These are phyloP conservation scores for Calonectria hawksworthii DNA, from an alignment of 2,329 filamentous ascomycete genomes.

Conservation along the genomic window DNA sequence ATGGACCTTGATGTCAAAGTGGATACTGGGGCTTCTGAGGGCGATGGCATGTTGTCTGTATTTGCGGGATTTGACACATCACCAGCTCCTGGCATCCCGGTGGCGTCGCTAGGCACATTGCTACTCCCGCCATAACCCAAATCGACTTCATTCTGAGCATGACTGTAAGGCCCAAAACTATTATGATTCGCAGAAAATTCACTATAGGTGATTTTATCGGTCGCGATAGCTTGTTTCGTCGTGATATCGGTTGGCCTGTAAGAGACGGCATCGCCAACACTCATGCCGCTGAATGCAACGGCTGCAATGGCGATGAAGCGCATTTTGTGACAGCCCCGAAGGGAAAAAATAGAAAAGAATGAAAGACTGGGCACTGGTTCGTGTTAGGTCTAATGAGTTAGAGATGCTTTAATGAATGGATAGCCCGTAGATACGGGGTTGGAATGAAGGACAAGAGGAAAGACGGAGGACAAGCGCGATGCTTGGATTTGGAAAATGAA, in stretches of 20 bases:
- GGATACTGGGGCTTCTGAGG: background rate
- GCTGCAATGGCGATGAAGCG: background rate
- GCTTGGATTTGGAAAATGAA: background rate
- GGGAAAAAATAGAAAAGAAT: background rate
- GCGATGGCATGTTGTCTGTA: background rate
- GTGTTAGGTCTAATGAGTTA: background rate
- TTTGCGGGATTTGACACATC: background rate
- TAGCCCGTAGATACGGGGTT: background rate
- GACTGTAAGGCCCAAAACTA: too few relatives aligned
- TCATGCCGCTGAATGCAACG: background rate
- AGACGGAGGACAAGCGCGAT: background rate
- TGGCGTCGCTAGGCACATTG: background rate
- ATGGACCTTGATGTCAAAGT: background rate
- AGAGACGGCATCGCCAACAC: background rate
- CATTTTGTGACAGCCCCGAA: background rate
- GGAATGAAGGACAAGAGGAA: background rate
- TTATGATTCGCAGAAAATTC: background rate
- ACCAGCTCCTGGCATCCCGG: background rate
- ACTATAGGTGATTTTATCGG: background rate
- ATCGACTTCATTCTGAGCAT: background rate
- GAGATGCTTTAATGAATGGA: background rate
- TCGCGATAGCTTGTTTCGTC: background rate
- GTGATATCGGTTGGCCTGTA: background rate
- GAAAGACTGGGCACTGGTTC: background rate
- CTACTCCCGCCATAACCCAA: background rate